These are phyloP conservation scores for Dictyophora rubrovolvata DNA, from an alignment of 768 basidiomycete species.

Conservation along the genomic window DNA sequence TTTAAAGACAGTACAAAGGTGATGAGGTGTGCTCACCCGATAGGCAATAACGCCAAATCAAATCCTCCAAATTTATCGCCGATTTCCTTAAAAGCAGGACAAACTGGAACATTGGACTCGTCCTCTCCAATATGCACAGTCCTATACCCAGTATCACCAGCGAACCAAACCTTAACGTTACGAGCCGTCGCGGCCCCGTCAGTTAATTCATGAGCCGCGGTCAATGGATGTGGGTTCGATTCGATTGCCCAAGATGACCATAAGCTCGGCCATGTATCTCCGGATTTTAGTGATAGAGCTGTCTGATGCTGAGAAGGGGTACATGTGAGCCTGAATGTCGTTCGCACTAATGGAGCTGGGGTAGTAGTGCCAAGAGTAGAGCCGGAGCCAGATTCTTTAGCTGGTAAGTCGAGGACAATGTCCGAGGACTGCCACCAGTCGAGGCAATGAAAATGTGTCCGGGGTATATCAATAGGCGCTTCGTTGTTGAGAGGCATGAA, in stretches of 20 bases:
- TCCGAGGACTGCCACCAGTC: slow-evolving; percentile 54
- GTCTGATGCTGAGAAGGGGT: slow-evolving; percentile 60
- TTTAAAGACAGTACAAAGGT: neutral
- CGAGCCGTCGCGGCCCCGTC: neutral
- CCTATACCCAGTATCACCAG: slow-evolving; percentile 60
- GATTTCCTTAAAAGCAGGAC: slow-evolving; percentile 67
- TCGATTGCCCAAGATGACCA: slow-evolving; percentile 63
- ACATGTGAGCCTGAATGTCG: slow-evolving; percentile 40
- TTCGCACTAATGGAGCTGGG: slow-evolving; percentile 2
- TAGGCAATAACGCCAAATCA: slow-evolving; percentile 60
- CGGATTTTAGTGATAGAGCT: slow-evolving; percentile 28
- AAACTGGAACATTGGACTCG: slow-evolving; percentile 43
- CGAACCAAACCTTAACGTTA: slow-evolving; percentile 43
- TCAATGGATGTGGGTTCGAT: neutral
- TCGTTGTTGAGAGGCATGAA: slow-evolving; percentile 51
- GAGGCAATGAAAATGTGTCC: slow-evolving; percentile 36
- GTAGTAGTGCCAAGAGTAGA: neutral
- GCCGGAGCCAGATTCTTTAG: neutral
- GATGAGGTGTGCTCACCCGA: slow-evolving; percentile 21
- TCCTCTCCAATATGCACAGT: slow-evolving; percentile 35
- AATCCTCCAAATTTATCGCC: slow-evolving; percentile 53
- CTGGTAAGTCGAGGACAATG: slow-evolving; percentile 6
- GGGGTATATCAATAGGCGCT: slow-evolving; percentile 29
- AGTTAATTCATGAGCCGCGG: neutral
- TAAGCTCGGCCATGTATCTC: slow-evolving; percentile 45